phyloP scores from a whole-genome alignment of 768 basidiomycete species.

The Solioccasus polychromus region DNA sequence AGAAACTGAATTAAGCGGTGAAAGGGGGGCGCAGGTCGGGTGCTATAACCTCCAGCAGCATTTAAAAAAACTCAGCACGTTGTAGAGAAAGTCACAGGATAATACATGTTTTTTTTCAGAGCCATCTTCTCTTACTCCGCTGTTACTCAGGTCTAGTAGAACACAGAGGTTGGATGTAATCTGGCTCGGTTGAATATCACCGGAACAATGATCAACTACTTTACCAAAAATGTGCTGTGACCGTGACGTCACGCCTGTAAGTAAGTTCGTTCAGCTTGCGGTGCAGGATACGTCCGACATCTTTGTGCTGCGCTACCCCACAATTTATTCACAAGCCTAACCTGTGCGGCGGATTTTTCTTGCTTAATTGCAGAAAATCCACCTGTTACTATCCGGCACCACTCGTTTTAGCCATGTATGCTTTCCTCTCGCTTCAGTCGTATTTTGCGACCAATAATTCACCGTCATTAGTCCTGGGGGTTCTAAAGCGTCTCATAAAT shows the following conservation, averaged over 20 bases:
- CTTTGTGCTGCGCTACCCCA: constrained; percentile 9
- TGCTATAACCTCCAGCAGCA: too few relatives aligned
- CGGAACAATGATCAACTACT: constrained; percentile 32
- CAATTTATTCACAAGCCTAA: constrained; percentile 10
- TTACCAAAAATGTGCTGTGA: constrained; percentile 32
- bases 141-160: too few relatives aligned
- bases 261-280: constrained; percentile 33
- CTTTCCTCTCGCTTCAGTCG: constrained; percentile 5
- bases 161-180: too few relatives aligned
- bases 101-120: too few relatives aligned
- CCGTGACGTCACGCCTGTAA: constrained; percentile 36
- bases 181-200: constrained; percentile 13
- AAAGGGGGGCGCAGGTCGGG: too few relatives aligned
- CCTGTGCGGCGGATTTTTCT: constrained; percentile 6
- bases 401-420: constrained; percentile 18
- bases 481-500: constrained; percentile 7
- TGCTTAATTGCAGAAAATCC: constrained; percentile 7
- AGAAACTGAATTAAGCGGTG: too few relatives aligned
- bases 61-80: too few relatives aligned
- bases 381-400: constrained; percentile 1
- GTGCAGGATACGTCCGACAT: constrained; percentile 26
- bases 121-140: too few relatives aligned
- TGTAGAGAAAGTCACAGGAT: too few relatives aligned
- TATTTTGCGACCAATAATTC: constrained; percentile 9
- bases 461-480: constrained; percentile 4